Evolutionary conservation across 1,284 basidiomycete genomes (phyloP).

Genomic region (Gastroboletus turbinatus): DNA sequence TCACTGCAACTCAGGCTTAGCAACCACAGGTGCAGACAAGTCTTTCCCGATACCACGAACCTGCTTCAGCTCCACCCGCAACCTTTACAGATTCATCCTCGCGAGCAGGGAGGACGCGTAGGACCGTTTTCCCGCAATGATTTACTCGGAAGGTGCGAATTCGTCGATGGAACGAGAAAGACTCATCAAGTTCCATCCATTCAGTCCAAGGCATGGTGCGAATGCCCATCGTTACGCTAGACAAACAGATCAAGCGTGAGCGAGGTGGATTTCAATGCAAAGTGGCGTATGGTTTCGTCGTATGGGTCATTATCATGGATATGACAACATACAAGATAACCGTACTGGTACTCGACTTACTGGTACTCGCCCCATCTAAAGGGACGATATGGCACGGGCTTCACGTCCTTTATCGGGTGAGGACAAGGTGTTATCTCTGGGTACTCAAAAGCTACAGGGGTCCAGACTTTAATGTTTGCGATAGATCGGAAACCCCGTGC

Average conservation of each 20-base stretch:
- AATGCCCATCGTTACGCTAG: conserved; percentile 72
- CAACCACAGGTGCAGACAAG: not conserved
- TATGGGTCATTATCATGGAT: not conserved
- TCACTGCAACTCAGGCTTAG: conserved; percentile 39
- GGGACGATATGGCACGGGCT: conserved; percentile 63
- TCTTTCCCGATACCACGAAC: conserved; percentile 35
- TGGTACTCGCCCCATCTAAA: conserved; percentile 67
- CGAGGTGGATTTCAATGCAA: not conserved
- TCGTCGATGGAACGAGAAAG: conserved; percentile 51
- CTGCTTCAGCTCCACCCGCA: conserved; percentile 51
- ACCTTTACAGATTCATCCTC: conserved; percentile 47
- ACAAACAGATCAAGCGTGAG: not conserved
- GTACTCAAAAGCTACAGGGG: conserved; percentile 49
- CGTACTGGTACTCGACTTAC: conserved; percentile 39
- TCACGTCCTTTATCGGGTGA: conserved; percentile 42
- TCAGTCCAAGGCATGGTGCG: conserved; percentile 64
- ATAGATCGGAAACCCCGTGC: not conserved
- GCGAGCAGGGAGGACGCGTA: conserved; percentile 46
- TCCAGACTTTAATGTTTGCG: conserved; percentile 44
- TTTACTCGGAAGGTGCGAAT: conserved; percentile 55
- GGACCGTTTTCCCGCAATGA: conserved; percentile 46
- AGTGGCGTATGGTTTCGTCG: not conserved
- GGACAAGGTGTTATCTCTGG: conserved; percentile 46
- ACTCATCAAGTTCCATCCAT: conserved; percentile 69
- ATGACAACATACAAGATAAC: not conserved